Evolutionary conservation across 2,329 filamentous ascomycete genomes (phyloP).

Genomic region (Cytospora paraplurivora): DNA sequence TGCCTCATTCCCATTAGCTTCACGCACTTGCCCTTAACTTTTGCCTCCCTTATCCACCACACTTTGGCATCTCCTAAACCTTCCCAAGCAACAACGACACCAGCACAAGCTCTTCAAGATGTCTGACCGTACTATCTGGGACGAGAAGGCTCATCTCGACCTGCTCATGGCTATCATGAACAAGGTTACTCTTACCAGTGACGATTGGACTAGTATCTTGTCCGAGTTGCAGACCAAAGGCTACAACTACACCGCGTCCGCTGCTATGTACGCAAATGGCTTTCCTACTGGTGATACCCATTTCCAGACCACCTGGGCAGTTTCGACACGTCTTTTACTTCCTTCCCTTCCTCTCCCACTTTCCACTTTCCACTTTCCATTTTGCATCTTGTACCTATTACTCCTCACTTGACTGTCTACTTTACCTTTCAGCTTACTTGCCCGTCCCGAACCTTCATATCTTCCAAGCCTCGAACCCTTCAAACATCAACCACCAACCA

Average conservation of each 20-base stretch:
- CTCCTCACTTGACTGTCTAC: neutral
- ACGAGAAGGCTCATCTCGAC: slow-evolving; percentile 30
- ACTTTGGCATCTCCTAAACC: neutral
- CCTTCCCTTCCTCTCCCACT: neutral
- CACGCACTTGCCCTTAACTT: neutral
- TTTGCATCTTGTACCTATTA: neutral
- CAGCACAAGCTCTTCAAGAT: slow-evolving; percentile 4
- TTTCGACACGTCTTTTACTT: neutral
- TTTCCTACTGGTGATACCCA: neutral
- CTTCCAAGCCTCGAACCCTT: slow-evolving; percentile 12
- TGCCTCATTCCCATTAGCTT: neutral
- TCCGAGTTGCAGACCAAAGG: slow-evolving; percentile 36
- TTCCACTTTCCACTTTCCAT: neutral
- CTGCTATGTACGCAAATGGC: slow-evolving; percentile 43
- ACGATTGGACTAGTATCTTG: slow-evolving; percentile 34
- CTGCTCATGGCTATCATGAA: slow-evolving; percentile 44
- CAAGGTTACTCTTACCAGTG: slow-evolving; percentile 26
- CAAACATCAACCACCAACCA: slow-evolving; percentile 2
- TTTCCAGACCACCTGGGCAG: slow-evolving; percentile 11
- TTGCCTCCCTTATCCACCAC: neutral
- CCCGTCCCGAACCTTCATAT: neutral
- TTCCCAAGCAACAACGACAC: slow-evolving; percentile 24
- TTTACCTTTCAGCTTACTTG: slow-evolving; percentile 7
- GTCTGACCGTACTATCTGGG: slow-evolving; percentile 20
- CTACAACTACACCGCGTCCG: slow-evolving; percentile 44